Conservation (phyloP, 139 green algal genomes). For the Auxenochlorella protothecoides region DNA sequence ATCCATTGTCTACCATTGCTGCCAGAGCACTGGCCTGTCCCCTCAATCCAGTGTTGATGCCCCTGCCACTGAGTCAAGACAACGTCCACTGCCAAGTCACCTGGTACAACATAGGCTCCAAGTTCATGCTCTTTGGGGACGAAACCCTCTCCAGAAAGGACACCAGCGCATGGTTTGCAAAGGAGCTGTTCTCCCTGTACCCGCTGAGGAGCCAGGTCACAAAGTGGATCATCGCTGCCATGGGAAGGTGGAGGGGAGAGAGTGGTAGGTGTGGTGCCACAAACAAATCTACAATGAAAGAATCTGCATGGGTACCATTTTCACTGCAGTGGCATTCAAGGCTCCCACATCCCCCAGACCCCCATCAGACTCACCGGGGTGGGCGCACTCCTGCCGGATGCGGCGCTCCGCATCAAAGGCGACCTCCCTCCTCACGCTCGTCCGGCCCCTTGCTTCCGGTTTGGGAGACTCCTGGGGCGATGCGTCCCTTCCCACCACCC, state of each 20-base stretch:
- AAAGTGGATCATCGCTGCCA: slow-evolving; percentile 48
- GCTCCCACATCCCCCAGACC: too few relatives aligned
- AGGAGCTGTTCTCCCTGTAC: slow-evolving; percentile 35
- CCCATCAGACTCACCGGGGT: slow-evolving; percentile 2
- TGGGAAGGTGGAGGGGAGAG: not conserved
- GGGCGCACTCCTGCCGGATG: slow-evolving; percentile 30
- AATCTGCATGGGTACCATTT: not conserved
- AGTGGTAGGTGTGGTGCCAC: not conserved
- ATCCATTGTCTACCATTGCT: too few relatives aligned
- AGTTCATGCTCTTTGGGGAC: slow-evolving; percentile 34
- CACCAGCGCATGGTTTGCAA: slow-evolving; percentile 42
- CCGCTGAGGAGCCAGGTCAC: slow-evolving; percentile 48
- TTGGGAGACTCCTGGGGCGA: too few relatives aligned
- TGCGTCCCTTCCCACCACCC: too few relatives aligned
- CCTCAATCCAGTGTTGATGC: too few relatives aligned
- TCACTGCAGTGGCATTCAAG: too few relatives aligned
- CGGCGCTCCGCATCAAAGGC: slow-evolving; percentile 26
- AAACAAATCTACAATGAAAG: not conserved
- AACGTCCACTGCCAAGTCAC: slow-evolving; percentile 16
- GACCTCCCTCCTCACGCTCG: not conserved
- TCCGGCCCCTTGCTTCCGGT: not conserved
- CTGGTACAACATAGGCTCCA: slow-evolving; percentile 75
- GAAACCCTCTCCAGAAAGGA: slow-evolving; percentile 51
- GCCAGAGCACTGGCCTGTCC: too few relatives aligned
- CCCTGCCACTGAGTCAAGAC: too few relatives aligned